Evolutionary conservation across 768 basidiomycete species (phyloP), one percentile per base, ranked within the genome.

Genomic region (Phylloporus sp.): DNA sequence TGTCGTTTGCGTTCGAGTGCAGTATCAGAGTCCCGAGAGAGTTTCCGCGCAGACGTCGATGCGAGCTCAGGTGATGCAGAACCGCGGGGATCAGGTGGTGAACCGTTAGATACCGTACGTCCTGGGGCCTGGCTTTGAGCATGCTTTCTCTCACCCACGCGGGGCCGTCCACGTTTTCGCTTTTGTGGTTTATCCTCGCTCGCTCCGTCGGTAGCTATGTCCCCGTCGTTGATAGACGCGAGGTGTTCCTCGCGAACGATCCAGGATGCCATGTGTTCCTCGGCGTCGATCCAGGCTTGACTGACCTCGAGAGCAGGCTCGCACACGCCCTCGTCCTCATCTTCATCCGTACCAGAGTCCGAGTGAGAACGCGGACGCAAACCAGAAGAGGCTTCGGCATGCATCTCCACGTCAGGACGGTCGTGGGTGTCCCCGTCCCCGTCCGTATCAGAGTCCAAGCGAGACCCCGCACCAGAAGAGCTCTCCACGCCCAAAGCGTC

Each of bases 281-380:
- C 71, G 18, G 56, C 54, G 18, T 61, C 60, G 23, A 67, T 45
- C 62, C 72, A 70, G 6, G 50, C 50, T 24, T 68, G 68, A 15
- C 69, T 69, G 27, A 70, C 63, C 20, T 71, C 65, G 43, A 67
- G 54, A 3, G 71, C 71, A 4, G 62, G 59, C 18, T 65, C 58
- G 46, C 52, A 54, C 21, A 39, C 5, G 15, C 11, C 31, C 11
- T 18, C 31, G 22, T 46, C 48, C 7, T 11, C 31, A 20, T 46
- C 48, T 6, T 11, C 31, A 14, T 52, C 49, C 21, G 1, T 4
- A 44, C 50, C 43, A 18, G 48, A 28, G 26, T 31, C 29, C 9
- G 45, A 45, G 34, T 21, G 15, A 43, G 49, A 42, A 24, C 53
- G 44, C 37, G 69, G 39, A 24, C 53, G 44, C 37, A 69, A 55